Percentiles rank a stretch among this genome's conserved stretches.
Conservation (phyloP, 306 rosid genomes). For the Lablab purpureus region DNA sequence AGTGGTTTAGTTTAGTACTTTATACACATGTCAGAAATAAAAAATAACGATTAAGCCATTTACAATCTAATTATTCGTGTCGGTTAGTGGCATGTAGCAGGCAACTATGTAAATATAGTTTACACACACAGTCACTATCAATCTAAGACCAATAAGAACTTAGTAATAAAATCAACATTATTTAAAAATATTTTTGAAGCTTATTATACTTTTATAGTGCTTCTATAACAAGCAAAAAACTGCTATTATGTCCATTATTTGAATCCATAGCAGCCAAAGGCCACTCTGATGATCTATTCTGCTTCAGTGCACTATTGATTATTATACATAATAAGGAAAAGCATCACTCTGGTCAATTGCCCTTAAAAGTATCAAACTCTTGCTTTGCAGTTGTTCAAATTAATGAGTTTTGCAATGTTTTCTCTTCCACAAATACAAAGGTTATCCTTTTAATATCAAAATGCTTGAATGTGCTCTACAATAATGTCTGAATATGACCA, state of each 20-base stretch:
- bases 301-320: not conserved
- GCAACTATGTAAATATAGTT: not conserved
- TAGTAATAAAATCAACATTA: not conserved
- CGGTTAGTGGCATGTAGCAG: not conserved
- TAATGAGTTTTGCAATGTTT: not conserved
- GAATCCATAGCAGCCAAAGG: not conserved
- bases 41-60: not conserved
- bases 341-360: not conserved
- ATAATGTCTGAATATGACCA: not conserved
- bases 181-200: not conserved
- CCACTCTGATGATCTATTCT: not conserved
- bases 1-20: not conserved
- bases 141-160: not conserved
- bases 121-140: not conserved
- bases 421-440: not conserved
- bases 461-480: not conserved
- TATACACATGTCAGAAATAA: not conserved
- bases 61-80: conserved; percentile 7
- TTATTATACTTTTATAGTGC: too few species aligned
- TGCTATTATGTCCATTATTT: not conserved
- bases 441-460: not conserved
- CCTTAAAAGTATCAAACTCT: conserved; percentile 9
- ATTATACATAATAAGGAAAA: not conserved
- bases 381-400: not conserved
- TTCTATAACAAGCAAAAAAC: not conserved